Base-by-base conservation (phyloP, 2,329 filamentous ascomycete genomes). In the Cordyceps pruinosa region DNA sequence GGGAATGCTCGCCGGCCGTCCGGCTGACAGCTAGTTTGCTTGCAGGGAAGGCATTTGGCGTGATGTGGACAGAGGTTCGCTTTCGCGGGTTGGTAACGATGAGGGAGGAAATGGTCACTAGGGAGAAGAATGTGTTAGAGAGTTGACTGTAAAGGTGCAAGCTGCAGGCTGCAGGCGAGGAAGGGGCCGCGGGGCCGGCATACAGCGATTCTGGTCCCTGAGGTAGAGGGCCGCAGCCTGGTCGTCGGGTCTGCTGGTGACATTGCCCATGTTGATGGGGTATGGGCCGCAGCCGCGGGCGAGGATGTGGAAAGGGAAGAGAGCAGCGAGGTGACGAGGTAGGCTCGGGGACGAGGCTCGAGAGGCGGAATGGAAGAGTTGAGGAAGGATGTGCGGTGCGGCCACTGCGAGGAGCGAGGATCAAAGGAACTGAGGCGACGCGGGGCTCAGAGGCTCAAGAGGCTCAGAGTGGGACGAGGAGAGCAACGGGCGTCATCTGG, bases 191-290 rank as follows among this genome's bases (percentile, higher is more conserved):
- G 60, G 56, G 60, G 60, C 58, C 66, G 66, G 77, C 87, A 70
- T 81, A 97, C 94, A 85, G 81, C 91, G 86, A 71, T 84, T 89
- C 79, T 96, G 94, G 71, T 99, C 94, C 76, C 89, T 88, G 70
- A 97, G 79, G 72, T 88, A 95, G 70, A 97, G 77, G 66, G 84
- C 75, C 65, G 84, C 81, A 70, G 85, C 89, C 46, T 56, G 54
- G 68, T 97, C 92, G 66, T 96, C 92, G 67, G 87, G 85, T 74
- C 86, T 88, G 79, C 92, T 97, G 72, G 85, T 87, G 74, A 97
- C 86, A 77, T 88, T 91, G 70, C 94, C 94, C 94, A 99, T 99
- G 72, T 74, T 82, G 75, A 72, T 39, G 58, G 37, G n/a, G 32
- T 49, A 42, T 52, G 32, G 48, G 47, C 49, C 34, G 48, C 28